Percentiles rank a stretch among this genome's conserved stretches.
These are phyloP conservation scores for Solanum peruvianum DNA, from an alignment of 257 asterid species.

Conservation along the genomic window DNA sequence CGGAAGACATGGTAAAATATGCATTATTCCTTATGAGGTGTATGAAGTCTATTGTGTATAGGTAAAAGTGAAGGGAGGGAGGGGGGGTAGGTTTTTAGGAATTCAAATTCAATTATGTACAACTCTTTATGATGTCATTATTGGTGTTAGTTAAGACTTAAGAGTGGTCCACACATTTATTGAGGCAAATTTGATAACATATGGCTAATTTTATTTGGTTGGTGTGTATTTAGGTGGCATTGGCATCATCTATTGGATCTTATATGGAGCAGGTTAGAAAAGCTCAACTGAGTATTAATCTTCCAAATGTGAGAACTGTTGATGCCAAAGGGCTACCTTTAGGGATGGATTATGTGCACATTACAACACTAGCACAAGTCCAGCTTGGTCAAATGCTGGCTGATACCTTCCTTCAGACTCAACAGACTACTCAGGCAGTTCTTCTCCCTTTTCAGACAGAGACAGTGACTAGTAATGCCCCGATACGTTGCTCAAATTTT, in stretches of 20 bases:
- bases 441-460: constrained; percentile 25
- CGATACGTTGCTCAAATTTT: constrained; percentile 10
- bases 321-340: constrained; percentile 27
- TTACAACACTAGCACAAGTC: constrained; percentile 18
- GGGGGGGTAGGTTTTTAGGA: not conserved
- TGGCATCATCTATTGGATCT: constrained; percentile 23
- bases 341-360: constrained; percentile 24
- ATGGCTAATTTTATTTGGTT: not conserved
- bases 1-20: no score
- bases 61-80: not conserved
- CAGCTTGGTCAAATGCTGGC: constrained; percentile 26
- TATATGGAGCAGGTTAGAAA: constrained; percentile 14
- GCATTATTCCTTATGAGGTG: no score
- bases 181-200: constrained; percentile 6
- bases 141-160: not conserved
- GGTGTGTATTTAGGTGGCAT: constrained; percentile 10
- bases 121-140: not conserved
- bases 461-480: constrained; percentile 14
- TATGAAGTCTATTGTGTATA: not conserved
- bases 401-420: constrained; percentile 11
- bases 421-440: constrained; percentile 5
- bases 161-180: not conserved
- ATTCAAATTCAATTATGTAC: not conserved
- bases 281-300: constrained; percentile 17
- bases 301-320: constrained; percentile 14